Evolutionary conservation across 148 eudicot genomes (phyloP).

Genomic region (Tetragonia tetragonoides): DNA sequence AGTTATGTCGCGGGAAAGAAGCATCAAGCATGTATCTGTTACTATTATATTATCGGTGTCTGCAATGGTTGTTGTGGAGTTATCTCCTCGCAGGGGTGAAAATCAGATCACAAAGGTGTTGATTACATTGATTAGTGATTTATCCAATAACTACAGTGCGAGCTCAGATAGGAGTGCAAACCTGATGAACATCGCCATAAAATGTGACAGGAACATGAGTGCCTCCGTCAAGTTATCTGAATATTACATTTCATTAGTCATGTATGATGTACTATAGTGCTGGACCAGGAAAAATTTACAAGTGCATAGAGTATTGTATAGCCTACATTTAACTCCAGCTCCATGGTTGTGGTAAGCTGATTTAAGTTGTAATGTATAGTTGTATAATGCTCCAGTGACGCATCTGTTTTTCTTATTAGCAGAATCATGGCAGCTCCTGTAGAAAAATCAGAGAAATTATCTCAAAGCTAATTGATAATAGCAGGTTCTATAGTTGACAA

Average conservation of each 20-base stretch:
- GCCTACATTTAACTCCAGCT: slow-evolving; percentile 23
- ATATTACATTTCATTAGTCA: background rate
- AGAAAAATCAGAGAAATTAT: background rate
- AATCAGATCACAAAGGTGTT: too few relatives aligned
- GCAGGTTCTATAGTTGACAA: too few relatives aligned
- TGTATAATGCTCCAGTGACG: slow-evolving; percentile 79
- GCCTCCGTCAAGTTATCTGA: slow-evolving; percentile 95
- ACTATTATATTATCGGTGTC: too few relatives aligned
- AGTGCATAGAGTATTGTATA: slow-evolving; percentile 18
- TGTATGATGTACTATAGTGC: background rate
- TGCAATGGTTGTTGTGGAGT: too few relatives aligned
- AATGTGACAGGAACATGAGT: slow-evolving; percentile 81
- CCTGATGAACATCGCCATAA: slow-evolving; percentile 87
- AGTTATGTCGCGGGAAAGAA: too few relatives aligned
- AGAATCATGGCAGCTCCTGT: slow-evolving; percentile 90
- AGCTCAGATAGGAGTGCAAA: slow-evolving; percentile 21
- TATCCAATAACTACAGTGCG: background rate
- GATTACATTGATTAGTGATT: too few relatives aligned
- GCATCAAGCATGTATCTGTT: too few relatives aligned
- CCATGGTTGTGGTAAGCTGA: slow-evolving; percentile 41
- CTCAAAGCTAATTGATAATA: background rate
- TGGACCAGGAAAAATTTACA: background rate
- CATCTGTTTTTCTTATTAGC: slow-evolving; percentile 58
- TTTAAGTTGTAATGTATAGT: slow-evolving; percentile 67
- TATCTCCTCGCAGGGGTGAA: too few relatives aligned